phyloP scores from a whole-genome alignment of 768 basidiomycete species.

The Stropharia rugosoannulata region DNA sequence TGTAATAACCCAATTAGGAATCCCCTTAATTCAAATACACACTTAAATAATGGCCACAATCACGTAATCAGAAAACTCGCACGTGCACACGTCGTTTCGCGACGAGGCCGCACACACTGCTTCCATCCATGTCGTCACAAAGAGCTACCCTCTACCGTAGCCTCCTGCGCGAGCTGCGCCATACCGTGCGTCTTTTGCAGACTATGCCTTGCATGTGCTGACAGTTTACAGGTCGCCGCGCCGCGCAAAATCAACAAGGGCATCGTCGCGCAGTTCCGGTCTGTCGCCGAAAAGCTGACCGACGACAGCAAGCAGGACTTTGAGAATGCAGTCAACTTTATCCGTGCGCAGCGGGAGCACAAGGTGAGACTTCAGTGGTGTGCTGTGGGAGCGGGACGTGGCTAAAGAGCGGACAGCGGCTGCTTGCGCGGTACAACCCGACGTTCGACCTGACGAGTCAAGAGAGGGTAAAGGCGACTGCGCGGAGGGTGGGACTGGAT shows the following conservation, averaged over 20 bases:
- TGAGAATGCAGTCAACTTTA: slow-evolving; percentile 62
- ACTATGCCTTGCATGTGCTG: not conserved
- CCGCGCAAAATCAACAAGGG: slow-evolving; percentile 38
- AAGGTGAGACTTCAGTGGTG: slow-evolving; percentile 53
- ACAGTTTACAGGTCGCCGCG: slow-evolving; percentile 21
- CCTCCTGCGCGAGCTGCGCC: slow-evolving; percentile 54
- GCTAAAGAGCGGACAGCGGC: slow-evolving; percentile 40
- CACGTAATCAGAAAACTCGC: too few relatives aligned
- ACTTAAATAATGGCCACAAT: too few relatives aligned
- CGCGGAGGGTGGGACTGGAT: slow-evolving; percentile 82
- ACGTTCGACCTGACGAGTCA: slow-evolving; percentile 74
- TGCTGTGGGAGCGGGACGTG: not conserved
- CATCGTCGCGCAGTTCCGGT: slow-evolving; percentile 53
- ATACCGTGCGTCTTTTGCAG: slow-evolving; percentile 38
- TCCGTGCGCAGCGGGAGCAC: slow-evolving; percentile 73
- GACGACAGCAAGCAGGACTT: slow-evolving; percentile 41
- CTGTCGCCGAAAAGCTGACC: slow-evolving; percentile 45
- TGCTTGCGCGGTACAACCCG: slow-evolving; percentile 89
- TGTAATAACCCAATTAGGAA: too few relatives aligned
- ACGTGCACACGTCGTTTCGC: too few relatives aligned
- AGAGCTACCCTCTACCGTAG: slow-evolving; percentile 44
- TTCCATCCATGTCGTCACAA: slow-evolving; percentile 27
- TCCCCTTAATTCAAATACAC: too few relatives aligned
- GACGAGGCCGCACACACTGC: not conserved
- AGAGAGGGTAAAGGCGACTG: slow-evolving; percentile 83